Conservation (phyloP, 805 yeast species). For the baker's yeast (Saccharomyces cerevisiae) region DNA sequence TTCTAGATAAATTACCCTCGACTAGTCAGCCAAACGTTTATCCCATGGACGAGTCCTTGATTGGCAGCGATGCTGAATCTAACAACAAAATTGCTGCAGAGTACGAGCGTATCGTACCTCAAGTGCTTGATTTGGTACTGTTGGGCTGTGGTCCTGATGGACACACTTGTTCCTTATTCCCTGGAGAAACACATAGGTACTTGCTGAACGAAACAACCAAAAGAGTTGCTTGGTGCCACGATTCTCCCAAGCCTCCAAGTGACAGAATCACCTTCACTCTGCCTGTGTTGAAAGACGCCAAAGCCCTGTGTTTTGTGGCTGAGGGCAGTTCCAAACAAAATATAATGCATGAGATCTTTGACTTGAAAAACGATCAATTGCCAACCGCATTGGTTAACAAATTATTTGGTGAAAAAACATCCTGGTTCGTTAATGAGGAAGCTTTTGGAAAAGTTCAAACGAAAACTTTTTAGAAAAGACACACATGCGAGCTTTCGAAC, state of each 20-base stretch:
- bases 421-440: constrained; percentile 79
- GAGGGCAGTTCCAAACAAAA: constrained; percentile 81
- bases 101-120: constrained; percentile 54
- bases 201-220: constrained; percentile 41
- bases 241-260: constrained; percentile 92
- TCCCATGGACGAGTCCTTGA: constrained; percentile 57
- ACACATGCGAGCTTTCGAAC: neutral
- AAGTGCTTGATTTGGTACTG: constrained; percentile 51
- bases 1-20: constrained; percentile 44
- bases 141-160: constrained; percentile 96
- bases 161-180: constrained; percentile 89
- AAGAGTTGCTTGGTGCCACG: constrained; percentile 56
- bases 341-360: constrained; percentile 63
- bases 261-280: constrained; percentile 85
- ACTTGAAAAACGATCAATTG: constrained; percentile 37
- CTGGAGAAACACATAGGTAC: constrained; percentile 54
- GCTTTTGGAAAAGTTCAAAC: constrained; percentile 42
- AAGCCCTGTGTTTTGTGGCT: constrained; percentile 68
- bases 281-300: constrained; percentile 50
- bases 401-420: constrained; percentile 43
- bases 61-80: constrained; percentile 46
- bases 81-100: constrained; percentile 50
- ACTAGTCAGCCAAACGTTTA: constrained; percentile 37
- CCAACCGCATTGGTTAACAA: constrained; percentile 75
- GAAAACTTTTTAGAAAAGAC: neutral